Evolutionary conservation across 108 stramenopile genomes (phyloP).

Genomic region (Cyclostephanos tholiformis): DNA sequence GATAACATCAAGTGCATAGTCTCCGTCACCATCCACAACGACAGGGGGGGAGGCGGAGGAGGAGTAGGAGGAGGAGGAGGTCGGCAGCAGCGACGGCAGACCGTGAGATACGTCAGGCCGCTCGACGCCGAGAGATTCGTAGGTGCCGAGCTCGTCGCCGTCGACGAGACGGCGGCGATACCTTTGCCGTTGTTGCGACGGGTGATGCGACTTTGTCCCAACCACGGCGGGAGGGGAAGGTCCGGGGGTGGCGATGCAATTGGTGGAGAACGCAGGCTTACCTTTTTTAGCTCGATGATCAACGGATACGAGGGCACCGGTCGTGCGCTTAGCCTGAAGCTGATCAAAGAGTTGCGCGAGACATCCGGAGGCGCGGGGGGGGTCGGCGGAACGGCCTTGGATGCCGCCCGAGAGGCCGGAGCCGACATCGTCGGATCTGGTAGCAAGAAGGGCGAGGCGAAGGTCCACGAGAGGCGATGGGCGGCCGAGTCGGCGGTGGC

Average conservation of each 20-base stretch:
- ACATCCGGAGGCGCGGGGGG: conserved; percentile 28
- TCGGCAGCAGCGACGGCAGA: conserved; percentile 84
- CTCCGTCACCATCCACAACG: conserved; percentile 79
- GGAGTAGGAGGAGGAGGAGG: conserved; percentile 1
- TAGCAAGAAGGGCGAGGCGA: conserved; percentile 85
- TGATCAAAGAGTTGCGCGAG: conserved; percentile 94
- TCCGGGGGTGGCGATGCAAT: conserved; percentile 32
- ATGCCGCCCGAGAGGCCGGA: conserved; percentile 70
- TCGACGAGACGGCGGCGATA: conserved; percentile 99
- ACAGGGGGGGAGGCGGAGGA: background rate
- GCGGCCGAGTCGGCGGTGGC: conserved; percentile 78
- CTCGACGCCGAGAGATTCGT: conserved; percentile 88
- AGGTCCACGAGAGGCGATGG: conserved; percentile 92
- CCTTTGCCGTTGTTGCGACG: conserved; percentile 93
- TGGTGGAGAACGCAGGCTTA: conserved; percentile 71
- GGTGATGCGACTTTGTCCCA: conserved; percentile 68
- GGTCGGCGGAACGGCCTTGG: conserved; percentile 24
- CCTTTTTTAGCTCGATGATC: conserved; percentile 95
- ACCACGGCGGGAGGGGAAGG: conserved; percentile 47
- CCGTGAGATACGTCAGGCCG: conserved; percentile 90
- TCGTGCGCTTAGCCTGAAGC: conserved; percentile 94
- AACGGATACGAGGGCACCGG: conserved; percentile 99
- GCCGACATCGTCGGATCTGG: conserved; percentile 67
- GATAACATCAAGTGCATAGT: conserved; percentile 87
- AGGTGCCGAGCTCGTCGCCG: conserved; percentile 94